phyloP scores from a whole-genome alignment of 2,329 filamentous ascomycete species.

The Ustulina deusta region DNA sequence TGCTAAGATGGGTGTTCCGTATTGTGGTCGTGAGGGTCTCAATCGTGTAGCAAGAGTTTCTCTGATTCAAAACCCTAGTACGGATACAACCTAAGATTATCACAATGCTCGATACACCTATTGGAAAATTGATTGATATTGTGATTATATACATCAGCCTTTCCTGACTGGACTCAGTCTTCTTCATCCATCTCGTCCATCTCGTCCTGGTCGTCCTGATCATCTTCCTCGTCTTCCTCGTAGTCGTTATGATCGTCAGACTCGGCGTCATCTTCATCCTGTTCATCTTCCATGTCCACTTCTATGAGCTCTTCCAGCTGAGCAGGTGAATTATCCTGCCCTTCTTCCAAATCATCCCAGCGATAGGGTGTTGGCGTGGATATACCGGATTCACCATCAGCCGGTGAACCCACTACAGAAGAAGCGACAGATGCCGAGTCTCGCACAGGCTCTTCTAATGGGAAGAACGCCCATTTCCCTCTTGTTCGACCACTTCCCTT shows the following conservation, averaged over 20 bases:
- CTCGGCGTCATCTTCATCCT: constrained; percentile 35
- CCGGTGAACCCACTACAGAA: constrained; percentile 15
- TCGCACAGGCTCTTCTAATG: constrained; percentile 24
- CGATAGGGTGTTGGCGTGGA: constrained; percentile 46
- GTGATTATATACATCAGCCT: not conserved
- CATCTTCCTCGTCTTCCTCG: constrained; percentile 33
- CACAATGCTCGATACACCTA: not conserved
- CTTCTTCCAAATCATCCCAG: constrained; percentile 45
- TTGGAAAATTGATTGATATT: not conserved
- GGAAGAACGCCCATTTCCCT: constrained; percentile 36
- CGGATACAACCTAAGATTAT: not conserved
- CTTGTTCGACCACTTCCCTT: constrained; percentile 32
- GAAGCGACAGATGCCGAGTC: constrained; percentile 25
- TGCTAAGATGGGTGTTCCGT: not conserved
- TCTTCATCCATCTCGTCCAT: constrained; percentile 43
- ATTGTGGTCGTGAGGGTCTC: not conserved
- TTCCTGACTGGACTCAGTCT: not conserved
- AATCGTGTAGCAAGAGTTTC: not conserved
- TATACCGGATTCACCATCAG: constrained; percentile 11
- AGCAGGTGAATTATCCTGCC: constrained; percentile 11
- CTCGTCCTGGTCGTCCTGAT: constrained; percentile 40
- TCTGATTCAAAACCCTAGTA: not conserved
- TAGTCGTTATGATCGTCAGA: constrained; percentile 34
- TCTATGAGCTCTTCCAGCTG: constrained; percentile 26
- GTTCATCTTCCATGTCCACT: constrained; percentile 36